Conservation (phyloP, 441 rosid genomes). For the Manihot esculenta region DNA sequence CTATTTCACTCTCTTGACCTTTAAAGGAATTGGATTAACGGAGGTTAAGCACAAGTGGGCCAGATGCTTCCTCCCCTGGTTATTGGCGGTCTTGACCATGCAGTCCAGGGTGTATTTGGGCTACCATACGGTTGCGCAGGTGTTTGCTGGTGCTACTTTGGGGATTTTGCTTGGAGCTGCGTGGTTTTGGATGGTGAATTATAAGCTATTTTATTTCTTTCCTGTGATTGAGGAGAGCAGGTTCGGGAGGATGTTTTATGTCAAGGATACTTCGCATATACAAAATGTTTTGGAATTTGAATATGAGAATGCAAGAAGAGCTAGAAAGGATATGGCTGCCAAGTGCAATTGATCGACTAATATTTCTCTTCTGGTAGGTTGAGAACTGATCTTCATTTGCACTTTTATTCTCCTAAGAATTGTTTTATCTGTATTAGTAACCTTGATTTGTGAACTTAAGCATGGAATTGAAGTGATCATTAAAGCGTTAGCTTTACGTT, state of each 20-base stretch:
- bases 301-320: conserved; percentile 86
- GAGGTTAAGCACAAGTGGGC: conserved; percentile 48
- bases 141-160: conserved; percentile 68
- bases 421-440: no score
- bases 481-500: no score
- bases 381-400: conserved; percentile 1
- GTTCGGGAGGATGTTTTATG: conserved; percentile 64
- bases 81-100: conserved; percentile 67
- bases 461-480: no score
- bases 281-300: conserved; percentile 80
- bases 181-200: conserved; percentile 88
- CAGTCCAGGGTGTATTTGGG: conserved; percentile 89
- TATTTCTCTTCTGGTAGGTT: conserved; percentile 28
- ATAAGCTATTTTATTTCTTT: conserved; percentile 44
- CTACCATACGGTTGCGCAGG: conserved; percentile 81
- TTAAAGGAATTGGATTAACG: conserved; percentile 57
- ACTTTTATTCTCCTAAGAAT: not conserved
- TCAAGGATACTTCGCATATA: conserved; percentile 95
- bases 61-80: conserved; percentile 50
- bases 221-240: conserved; percentile 73
- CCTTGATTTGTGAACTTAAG: no score
- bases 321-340: conserved; percentile 44
- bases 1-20: conserved; percentile 52
- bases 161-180: conserved; percentile 59
- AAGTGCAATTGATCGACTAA: conserved; percentile 47